Base-by-base conservation (phyloP, 345 rosid species). In the Eucalyptus tenuipes region DNA sequence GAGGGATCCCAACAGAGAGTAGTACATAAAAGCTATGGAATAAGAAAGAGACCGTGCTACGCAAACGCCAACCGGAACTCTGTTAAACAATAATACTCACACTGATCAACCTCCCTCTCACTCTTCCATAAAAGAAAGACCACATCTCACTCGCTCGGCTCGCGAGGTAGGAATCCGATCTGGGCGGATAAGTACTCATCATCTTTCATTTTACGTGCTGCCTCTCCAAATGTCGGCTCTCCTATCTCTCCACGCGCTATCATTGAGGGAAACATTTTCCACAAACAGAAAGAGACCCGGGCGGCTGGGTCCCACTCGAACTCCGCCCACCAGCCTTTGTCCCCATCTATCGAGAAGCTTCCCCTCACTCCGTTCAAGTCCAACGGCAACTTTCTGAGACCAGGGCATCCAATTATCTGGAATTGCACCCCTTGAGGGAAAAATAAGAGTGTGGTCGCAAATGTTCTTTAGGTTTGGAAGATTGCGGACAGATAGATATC, bases 401-500 rank as follows among this genome's bases (percentile, higher is more conserved):
- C n/a, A 10, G 64, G 64, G n/a, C 64, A 53, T 2, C 1, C 27
- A 1, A 1, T 1, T 53, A 53, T 20, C 2, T 8, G 1, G 25
- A 53, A 53, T 0, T 20, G 12, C 25, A 53, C n/a, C 64, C 64
- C 7, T 10, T 0, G n/a, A 4, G 64, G 64, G 0, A 57, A 57
- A 25, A 0, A 57, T 57, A 57, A 57, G 64, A 0, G 14, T 20
- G n/a, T 10, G 29, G 13, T 57, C n/a, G n/a, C 64, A 57, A 57
- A 57, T 25, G n/a, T 3, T 57, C 14, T 2, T 25, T 8, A 57
- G 1, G 4, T 57, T 57, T 10, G 64, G 64, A 57, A 57, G 64
- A 5, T 4, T 1, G 7, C 0, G 0, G 14, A 57, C 1, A 10
- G 3, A 1, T 10, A 57, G 64, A 11, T 0, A 25, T 57, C 25